phyloP scores from a whole-genome alignment of 441 rosid genomes.

The Raphanus hybrid region DNA sequence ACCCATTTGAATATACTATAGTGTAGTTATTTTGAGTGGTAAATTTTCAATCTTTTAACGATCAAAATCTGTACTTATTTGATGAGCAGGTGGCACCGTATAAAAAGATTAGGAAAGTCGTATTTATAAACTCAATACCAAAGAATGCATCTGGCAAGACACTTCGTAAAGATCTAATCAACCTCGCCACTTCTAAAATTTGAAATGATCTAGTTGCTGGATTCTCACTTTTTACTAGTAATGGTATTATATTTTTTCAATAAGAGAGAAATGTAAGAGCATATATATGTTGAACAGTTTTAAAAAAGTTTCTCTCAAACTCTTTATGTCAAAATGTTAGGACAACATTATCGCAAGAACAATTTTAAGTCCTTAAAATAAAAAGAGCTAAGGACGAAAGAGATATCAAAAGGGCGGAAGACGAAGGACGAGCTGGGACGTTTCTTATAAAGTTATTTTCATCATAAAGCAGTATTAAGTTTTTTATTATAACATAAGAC shows the following conservation, averaged over 20 bases:
- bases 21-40: not conserved
- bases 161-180: constrained; percentile 82
- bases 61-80: not conserved
- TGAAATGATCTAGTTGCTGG: not conserved
- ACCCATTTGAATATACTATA: not conserved
- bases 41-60: not conserved
- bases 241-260: not conserved
- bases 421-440: too few species aligned
- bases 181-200: constrained; percentile 68
- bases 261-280: not conserved
- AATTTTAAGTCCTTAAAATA: too few species aligned
- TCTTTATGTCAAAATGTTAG: not conserved
- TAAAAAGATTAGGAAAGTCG: constrained; percentile 74
- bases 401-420: too few species aligned
- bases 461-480: too few species aligned
- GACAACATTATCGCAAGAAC: too few species aligned
- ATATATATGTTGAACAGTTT: not conserved
- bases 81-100: constrained; percentile 80
- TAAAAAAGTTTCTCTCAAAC: not conserved
- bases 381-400: too few species aligned
- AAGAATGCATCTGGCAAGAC: constrained; percentile 86
- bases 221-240: not conserved
- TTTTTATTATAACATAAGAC: too few species aligned
- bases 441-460: too few species aligned
- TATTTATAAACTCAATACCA: constrained; percentile 59